Evolutionary conservation across 352 stramenopile species (phyloP).

Genomic region (Pythium utonaiense): DNA sequence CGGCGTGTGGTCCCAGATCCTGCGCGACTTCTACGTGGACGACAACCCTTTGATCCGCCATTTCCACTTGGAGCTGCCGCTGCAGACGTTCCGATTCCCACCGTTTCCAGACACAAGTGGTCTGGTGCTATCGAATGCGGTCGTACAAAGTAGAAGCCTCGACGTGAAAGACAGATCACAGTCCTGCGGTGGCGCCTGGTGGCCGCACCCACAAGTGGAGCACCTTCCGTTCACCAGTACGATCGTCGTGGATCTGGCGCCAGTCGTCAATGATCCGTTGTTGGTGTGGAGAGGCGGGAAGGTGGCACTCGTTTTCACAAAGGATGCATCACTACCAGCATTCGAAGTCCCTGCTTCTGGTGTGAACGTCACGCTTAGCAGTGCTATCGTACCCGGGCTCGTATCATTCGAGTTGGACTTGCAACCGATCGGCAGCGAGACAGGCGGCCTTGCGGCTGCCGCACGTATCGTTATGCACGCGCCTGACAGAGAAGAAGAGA

Average conservation of each 20-base stretch:
- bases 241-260: background rate
- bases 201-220: constrained; percentile 18
- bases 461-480: background rate
- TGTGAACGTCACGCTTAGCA: background rate
- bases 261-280: background rate
- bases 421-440: background rate
- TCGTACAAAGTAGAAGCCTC: background rate
- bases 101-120: constrained; percentile 25
- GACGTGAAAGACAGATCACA: constrained; percentile 3
- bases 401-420: constrained; percentile 11
- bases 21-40: constrained; percentile 50
- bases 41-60: constrained; percentile 32
- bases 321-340: background rate
- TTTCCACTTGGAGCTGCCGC: constrained; percentile 34
- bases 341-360: background rate
- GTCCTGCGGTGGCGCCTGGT: constrained; percentile 10
- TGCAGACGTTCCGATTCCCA: constrained; percentile 55
- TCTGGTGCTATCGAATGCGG: constrained; percentile 8
- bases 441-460: background rate
- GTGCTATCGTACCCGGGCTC: background rate
- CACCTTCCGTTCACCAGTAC: constrained; percentile 13
- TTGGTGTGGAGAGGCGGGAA: background rate
- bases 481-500: background rate
- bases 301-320: constrained; percentile 8
- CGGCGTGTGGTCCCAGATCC: constrained; percentile 46